A percentile compares a stretch with the other conserved stretches of the same genome.
phyloP scores from a whole-genome alignment of 2,329 filamentous ascomycete genomes.

The Parascedosporium putredinis region DNA sequence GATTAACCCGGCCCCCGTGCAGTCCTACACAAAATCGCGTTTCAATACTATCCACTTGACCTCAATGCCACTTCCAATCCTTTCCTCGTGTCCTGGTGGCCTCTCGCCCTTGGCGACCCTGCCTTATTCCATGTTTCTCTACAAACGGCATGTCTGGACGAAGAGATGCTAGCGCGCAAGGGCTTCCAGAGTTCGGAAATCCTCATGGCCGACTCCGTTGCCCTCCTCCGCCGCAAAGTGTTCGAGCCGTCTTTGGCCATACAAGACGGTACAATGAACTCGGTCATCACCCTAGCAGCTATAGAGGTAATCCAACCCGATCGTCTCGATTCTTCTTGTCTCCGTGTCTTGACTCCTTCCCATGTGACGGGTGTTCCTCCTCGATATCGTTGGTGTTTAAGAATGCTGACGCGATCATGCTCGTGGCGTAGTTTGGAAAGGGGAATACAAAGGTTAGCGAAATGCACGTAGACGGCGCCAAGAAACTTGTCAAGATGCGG shows the following conservation, averaged over 20 bases:
- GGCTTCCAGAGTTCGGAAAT: slow-evolving; percentile 43
- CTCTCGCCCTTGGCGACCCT: slow-evolving; percentile 42
- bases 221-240: slow-evolving; percentile 39
- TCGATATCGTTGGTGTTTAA: too few relatives aligned
- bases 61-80: slow-evolving; percentile 41
- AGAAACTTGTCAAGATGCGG: slow-evolving; percentile 34
- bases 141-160: slow-evolving; percentile 46
- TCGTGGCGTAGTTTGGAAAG: slow-evolving; percentile 34
- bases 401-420: too few relatives aligned
- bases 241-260: slow-evolving; percentile 33
- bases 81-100: slow-evolving; percentile 51
- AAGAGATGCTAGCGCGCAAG: slow-evolving; percentile 38
- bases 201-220: slow-evolving; percentile 46
- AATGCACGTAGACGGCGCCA: slow-evolving; percentile 40
- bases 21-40: slow-evolving; percentile 48
- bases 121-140: slow-evolving; percentile 49
- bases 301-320: slow-evolving; percentile 49
- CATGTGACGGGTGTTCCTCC: neutral
- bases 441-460: slow-evolving; percentile 32
- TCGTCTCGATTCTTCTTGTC: neutral
- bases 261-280: slow-evolving; percentile 45
- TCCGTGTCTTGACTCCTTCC: neutral
- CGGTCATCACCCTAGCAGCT: slow-evolving; percentile 45
- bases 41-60: slow-evolving; percentile 50
- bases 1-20: too few relatives aligned